These are phyloP conservation scores for Globisporangium cederbergense DNA, from an alignment of 352 stramenopile genomes.

Conservation along the genomic window DNA sequence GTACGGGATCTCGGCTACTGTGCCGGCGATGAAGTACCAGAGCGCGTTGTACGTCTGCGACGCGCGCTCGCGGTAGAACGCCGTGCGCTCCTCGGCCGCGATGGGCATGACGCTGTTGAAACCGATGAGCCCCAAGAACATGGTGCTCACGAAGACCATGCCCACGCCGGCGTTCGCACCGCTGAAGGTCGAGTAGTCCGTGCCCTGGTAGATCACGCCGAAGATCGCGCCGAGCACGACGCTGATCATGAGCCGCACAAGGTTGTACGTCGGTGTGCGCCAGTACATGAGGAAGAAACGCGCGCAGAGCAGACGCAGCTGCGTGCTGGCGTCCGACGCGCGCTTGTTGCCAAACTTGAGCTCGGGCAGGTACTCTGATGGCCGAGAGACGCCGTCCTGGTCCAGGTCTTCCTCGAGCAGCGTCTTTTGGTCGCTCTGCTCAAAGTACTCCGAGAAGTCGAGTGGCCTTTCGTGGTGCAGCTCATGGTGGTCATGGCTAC, in stretches of 20 bases:
- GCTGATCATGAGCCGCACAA: conserved; percentile 69
- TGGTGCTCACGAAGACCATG: conserved; percentile 78
- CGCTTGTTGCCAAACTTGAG: conserved; percentile 41
- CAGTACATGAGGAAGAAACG: conserved; percentile 80
- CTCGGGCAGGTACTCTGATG: conserved; percentile 27
- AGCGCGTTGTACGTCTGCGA: conserved; percentile 87
- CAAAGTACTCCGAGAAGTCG: conserved; percentile 46
- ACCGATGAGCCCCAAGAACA: conserved; percentile 80
- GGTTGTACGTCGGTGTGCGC: conserved; percentile 84
- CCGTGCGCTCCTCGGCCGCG: conserved; percentile 77
- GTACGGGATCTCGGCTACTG: conserved; percentile 76
- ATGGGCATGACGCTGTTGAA: conserved; percentile 81
- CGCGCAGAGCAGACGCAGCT: conserved; percentile 47
- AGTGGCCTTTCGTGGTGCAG: background rate
- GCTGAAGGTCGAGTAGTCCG: conserved; percentile 44
- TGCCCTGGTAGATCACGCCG: conserved; percentile 61
- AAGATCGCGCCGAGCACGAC: conserved; percentile 72
- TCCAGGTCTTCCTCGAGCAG: conserved; percentile 42
- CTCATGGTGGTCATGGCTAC: background rate
- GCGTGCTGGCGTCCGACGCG: conserved; percentile 20
- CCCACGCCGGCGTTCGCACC: conserved; percentile 51
- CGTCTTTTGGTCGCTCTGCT: conserved; percentile 27
- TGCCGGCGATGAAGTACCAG: conserved; percentile 80
- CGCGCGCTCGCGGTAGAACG: conserved; percentile 92
- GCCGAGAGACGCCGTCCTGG: conserved; percentile 36